phyloP scores from a whole-genome alignment of 306 rosid genomes.

The Sesbania bispinosa region DNA sequence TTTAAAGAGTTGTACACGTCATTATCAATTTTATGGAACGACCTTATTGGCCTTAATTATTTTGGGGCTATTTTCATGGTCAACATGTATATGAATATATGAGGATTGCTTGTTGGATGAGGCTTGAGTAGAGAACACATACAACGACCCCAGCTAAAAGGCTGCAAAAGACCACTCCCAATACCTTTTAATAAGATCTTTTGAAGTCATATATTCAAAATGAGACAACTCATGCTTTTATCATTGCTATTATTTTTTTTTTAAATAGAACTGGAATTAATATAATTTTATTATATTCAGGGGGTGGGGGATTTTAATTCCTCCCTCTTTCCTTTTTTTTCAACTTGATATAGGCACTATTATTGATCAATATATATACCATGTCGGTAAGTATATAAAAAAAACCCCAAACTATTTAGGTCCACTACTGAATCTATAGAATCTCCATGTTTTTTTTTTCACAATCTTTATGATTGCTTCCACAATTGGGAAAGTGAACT shows the following conservation, averaged over 20 bases:
- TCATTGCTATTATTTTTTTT: not conserved
- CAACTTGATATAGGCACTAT: too few relatives aligned
- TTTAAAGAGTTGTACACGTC: not conserved
- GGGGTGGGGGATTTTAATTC: too few relatives aligned
- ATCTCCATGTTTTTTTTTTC: not conserved
- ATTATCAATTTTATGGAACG: not conserved
- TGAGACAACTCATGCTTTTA: not conserved
- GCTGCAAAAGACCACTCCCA: not conserved
- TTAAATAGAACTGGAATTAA: not conserved
- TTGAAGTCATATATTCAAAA: not conserved
- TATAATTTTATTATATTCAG: too few relatives aligned
- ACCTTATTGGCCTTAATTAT: not conserved
- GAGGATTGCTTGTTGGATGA: slow-evolving; percentile 7
- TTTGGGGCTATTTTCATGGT: not conserved
- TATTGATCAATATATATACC: too few relatives aligned
- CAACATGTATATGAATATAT: not conserved
- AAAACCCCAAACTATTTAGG: too few relatives aligned
- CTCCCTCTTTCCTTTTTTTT: not conserved
- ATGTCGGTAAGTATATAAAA: too few relatives aligned
- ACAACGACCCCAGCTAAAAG: not conserved
- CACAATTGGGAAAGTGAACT: slow-evolving; percentile 12
- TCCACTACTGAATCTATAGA: slow-evolving; percentile 5
- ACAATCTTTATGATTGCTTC: slow-evolving; percentile 17
- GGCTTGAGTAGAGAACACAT: not conserved
- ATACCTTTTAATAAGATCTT: not conserved